These are phyloP conservation scores for barrel medic (Medicago truncatula) DNA, from an alignment of 306 rosid genomes.

Conservation along the genomic window MtrunA17r5.0-ANR NC_053042.1:45702001-45702500, in stretches of 20 bases:
- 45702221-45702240: conserved; percentile 63
- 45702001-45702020: not conserved
- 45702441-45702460: conserved; percentile 92
- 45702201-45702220: not conserved
- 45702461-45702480: conserved; percentile 85
- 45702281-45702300: conserved; percentile 81
- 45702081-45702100: conserved; percentile 6
- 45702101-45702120: too few relatives aligned
- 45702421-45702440: conserved; percentile 66
- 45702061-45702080: not conserved
- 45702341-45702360: conserved; percentile 25
- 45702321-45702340: conserved; percentile 11
- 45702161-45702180: too few relatives aligned
- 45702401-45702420: conserved; percentile 57
- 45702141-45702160: too few relatives aligned
- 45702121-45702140: too few relatives aligned
- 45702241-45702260: conserved; percentile 81
- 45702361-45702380: conserved; percentile 4
- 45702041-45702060: not conserved
- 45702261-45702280: conserved; percentile 78
- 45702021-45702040: not conserved
- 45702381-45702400: conserved; percentile 18
- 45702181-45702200: conserved; percentile 10
- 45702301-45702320: conserved; percentile 63
- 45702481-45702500: conserved; percentile 91